Conservation (phyloP, 2,329 filamentous ascomycete genomes). For the Venturia nashicola region DNA sequence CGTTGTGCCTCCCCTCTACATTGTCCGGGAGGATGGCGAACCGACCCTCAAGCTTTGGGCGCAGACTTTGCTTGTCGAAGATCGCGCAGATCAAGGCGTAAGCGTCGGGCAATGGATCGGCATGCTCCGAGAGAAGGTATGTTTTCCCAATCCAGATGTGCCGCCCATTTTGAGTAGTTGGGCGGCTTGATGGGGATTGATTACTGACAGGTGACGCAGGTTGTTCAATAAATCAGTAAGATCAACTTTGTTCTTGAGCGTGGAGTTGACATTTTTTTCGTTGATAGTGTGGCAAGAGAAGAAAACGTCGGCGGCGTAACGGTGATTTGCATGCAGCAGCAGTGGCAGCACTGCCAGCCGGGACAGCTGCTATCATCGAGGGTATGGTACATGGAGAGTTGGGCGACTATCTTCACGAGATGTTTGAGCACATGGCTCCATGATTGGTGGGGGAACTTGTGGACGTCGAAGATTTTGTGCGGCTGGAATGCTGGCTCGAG, state of each 20-base stretch:
- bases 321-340: not conserved
- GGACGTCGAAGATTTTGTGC: not conserved
- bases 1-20: slow-evolving; percentile 80
- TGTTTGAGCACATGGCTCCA: not conserved
- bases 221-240: slow-evolving; percentile 6
- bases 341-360: too few relatives aligned
- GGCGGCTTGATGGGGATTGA: not conserved
- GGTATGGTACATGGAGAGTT: not conserved
- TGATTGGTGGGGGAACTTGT: not conserved
- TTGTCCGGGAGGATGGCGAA: slow-evolving; percentile 91
- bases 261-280: not conserved
- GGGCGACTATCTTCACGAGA: not conserved
- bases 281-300: not conserved
- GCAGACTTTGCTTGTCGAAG: slow-evolving; percentile 88
- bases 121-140: slow-evolving; percentile 83
- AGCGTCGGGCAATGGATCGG: slow-evolving; percentile 92
- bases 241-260: not conserved
- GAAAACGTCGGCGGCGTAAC: not conserved
- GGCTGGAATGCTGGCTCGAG: not conserved
- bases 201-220: not conserved
- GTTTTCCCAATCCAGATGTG: slow-evolving; percentile 2
- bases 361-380: not conserved
- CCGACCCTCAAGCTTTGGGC: slow-evolving; percentile 93
- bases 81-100: slow-evolving; percentile 85
- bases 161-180: slow-evolving; percentile 2